Conservation (phyloP, 192 early-diverging fungal species). For the Coemansia sp. region DNA sequence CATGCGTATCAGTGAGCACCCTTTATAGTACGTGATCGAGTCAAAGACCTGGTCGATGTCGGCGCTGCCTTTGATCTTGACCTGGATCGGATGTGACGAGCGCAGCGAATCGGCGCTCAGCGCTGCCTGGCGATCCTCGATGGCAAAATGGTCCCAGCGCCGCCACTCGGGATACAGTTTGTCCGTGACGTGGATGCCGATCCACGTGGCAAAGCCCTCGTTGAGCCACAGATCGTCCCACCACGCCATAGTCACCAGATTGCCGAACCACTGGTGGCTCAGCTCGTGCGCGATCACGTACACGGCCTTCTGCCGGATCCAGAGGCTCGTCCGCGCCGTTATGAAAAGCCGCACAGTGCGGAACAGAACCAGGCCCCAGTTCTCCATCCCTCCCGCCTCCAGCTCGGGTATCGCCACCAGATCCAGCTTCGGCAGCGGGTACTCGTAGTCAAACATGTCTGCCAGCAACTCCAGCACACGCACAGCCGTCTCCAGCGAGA, state of each 20-base stretch:
- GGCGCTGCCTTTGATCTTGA: conserved; percentile 65
- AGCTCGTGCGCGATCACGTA: conserved; percentile 80
- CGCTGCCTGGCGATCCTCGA: conserved; percentile 63
- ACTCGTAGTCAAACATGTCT: conserved; percentile 68
- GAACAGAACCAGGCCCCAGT: conserved; percentile 86
- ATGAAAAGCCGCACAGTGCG: conserved; percentile 70
- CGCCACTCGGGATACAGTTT: conserved; percentile 79
- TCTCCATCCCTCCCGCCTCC: conserved; percentile 82
- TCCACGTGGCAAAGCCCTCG: conserved; percentile 87
- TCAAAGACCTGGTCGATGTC: conserved; percentile 89
- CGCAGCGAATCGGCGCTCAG: conserved; percentile 75
- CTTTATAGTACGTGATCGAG: conserved; percentile 83
- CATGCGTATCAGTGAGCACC: conserved; percentile 81
- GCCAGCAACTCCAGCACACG: conserved; percentile 70
- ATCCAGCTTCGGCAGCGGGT: conserved; percentile 76
- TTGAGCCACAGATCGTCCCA: conserved; percentile 81
- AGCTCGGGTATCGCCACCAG: conserved; percentile 82
- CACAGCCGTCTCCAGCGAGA: conserved; percentile 71
- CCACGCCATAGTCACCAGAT: conserved; percentile 80
- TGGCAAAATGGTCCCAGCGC: conserved; percentile 74
- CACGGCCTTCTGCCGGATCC: conserved; percentile 63
- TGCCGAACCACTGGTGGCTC: conserved; percentile 86
- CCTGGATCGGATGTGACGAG: conserved; percentile 83
- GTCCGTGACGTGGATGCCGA: conserved; percentile 70
- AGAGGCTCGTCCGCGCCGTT: conserved; percentile 57